Evolutionary conservation across 2,329 filamentous ascomycete genomes (phyloP).

Genomic region (Drechmeria coniospora): DNA sequence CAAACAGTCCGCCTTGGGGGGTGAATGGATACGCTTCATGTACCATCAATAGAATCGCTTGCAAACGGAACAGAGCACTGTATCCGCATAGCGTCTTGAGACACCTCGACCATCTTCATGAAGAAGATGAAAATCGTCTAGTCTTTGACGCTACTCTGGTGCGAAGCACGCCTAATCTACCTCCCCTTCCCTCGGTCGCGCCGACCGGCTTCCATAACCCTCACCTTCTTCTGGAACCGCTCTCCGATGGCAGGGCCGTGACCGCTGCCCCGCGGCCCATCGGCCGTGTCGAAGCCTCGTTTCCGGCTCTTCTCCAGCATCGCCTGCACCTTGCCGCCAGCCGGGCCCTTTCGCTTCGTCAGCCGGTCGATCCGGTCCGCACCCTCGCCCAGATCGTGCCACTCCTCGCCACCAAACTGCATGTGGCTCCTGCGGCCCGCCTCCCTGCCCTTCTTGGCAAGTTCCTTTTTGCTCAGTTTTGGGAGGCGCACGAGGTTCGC

Average conservation of each 20-base stretch:
- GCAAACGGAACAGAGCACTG: too few relatives aligned
- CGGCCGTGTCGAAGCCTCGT: constrained; percentile 50
- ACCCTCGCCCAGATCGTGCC: constrained; percentile 70
- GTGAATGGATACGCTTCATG: too few relatives aligned
- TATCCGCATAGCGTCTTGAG: too few relatives aligned
- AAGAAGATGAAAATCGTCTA: neutral
- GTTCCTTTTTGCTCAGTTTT: constrained; percentile 75
- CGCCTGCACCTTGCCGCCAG: constrained; percentile 38
- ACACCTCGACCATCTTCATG: too few relatives aligned
- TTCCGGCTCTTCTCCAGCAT: constrained; percentile 77
- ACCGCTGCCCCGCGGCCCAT: constrained; percentile 54
- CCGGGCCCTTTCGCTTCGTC: constrained; percentile 52
- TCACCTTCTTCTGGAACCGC: constrained; percentile 55
- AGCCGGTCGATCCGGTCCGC: constrained; percentile 74
- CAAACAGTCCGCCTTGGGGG: too few relatives aligned
- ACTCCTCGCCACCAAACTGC: constrained; percentile 81
- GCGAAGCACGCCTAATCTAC: constrained; percentile 11
- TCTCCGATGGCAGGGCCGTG: constrained; percentile 51
- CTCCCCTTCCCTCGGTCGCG: constrained; percentile 27
- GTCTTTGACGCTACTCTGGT: too few relatives aligned
- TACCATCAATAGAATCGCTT: too few relatives aligned
- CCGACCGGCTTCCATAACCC: constrained; percentile 32
- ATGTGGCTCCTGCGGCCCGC: constrained; percentile 39
- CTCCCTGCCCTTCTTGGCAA: constrained; percentile 44
- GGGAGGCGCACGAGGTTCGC: constrained; percentile 80